These are phyloP conservation scores for Lentinula guzmanii DNA, from an alignment of 768 basidiomycete species.

Conservation along the genomic window DNA sequence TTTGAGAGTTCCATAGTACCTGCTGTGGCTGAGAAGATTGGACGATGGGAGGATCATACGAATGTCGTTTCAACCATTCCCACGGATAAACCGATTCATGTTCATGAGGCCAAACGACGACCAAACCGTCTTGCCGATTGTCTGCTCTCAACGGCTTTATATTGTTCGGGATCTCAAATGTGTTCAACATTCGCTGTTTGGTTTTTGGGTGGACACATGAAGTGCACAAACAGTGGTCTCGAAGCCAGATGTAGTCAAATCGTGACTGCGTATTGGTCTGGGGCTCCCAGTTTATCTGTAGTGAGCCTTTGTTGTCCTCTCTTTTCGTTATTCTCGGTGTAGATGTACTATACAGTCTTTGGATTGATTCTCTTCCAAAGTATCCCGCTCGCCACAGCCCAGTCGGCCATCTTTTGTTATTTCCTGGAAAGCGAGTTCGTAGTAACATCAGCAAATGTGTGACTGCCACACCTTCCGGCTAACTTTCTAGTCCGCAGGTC, in stretches of 20 bases:
- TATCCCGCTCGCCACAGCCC: no score
- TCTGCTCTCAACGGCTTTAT: constrained; percentile 59
- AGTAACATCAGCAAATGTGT: no score
- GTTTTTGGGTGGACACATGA: constrained; percentile 83
- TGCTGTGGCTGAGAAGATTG: constrained; percentile 35
- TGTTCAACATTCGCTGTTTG: constrained; percentile 85
- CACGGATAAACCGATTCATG: constrained; percentile 88
- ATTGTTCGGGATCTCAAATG: constrained; percentile 75
- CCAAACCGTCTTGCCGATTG: constrained; percentile 55
- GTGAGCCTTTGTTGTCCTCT: no score
- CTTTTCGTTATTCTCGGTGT: no score
- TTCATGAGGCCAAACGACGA: constrained; percentile 58
- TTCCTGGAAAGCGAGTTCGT: no score
- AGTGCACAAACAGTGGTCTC: constrained; percentile 89
- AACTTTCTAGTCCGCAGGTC: no score
- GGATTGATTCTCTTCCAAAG: no score
- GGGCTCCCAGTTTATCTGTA: no score
- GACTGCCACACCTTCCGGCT: no score
- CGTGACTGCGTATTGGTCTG: no score
- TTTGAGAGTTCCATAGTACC: constrained; percentile 77
- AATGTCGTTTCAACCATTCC: constrained; percentile 72
- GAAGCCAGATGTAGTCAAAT: constrained; percentile 77
- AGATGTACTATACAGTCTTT: no score
- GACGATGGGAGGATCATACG: constrained; percentile 67
- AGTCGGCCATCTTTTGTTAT: no score